Conservation (phyloP, 371 early-diverging fungal species). For the Homolaphlyctis polyrhiza region DNA sequence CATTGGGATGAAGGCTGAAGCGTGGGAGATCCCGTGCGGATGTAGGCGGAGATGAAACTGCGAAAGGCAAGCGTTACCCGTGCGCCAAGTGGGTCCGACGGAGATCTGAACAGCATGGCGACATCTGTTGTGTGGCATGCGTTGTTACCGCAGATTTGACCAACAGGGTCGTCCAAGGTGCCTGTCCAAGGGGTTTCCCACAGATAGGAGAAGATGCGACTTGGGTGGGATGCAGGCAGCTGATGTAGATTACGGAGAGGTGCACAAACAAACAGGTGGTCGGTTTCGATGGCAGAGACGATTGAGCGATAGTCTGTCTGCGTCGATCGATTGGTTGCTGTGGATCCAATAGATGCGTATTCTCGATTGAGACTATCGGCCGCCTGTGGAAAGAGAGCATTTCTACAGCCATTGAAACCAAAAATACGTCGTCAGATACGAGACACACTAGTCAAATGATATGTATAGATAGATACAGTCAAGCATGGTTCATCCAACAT, state of each 20-base stretch:
- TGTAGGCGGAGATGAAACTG: conserved; percentile 1
- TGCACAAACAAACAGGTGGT: conserved; percentile 18
- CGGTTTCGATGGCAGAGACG: conserved; percentile 7
- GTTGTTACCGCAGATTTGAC: conserved; percentile 10
- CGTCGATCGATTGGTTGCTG: no score
- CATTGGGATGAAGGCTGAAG: no score
- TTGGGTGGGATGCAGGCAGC: neutral
- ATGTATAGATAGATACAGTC: conserved; percentile 4
- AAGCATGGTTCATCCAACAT: conserved; percentile 1
- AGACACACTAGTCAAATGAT: no score
- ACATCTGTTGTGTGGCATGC: conserved; percentile 24
- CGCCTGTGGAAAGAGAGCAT: no score
- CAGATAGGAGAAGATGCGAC: conserved; percentile 10
- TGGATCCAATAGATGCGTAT: no score
- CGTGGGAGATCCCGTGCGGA: no score
- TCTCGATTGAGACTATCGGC: no score
- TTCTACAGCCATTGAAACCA: no score
- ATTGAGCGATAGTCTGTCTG: no score
- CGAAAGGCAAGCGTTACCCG: conserved; percentile 9
- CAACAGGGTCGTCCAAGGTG: conserved; percentile 15
- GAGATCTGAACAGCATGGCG: conserved; percentile 9
- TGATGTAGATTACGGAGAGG: conserved; percentile 1
- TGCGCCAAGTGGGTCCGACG: conserved; percentile 4
- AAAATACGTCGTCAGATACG: no score
- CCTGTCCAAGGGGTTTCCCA: conserved; percentile 22